Evolutionary conservation across 345 rosid species (phyloP).

Genomic region (rapeseed (Brassica napus)): Da-Ae NC_063436.1:28713001-28713500

Average conservation of each 20-base stretch:
- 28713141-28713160: constrained; percentile 51
- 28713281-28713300: constrained; percentile 44
- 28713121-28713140: constrained; percentile 78
- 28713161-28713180: constrained; percentile 43
- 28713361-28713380: constrained; percentile 76
- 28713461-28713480: constrained; percentile 53
- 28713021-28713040: constrained; percentile 70
- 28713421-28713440: constrained; percentile 54
- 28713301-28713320: constrained; percentile 62
- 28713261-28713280: constrained; percentile 8
- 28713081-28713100: constrained; percentile 74
- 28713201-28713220: constrained; percentile 65
- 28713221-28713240: constrained; percentile 53
- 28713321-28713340: constrained; percentile 67
- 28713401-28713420: constrained; percentile 68
- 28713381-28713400: constrained; percentile 58
- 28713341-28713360: constrained; percentile 79
- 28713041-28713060: constrained; percentile 66
- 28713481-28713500: constrained; percentile 59
- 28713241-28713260: constrained; percentile 42
- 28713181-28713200: constrained; percentile 62
- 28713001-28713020: constrained; percentile 57
- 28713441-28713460: constrained; percentile 47
- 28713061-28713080: constrained; percentile 61
- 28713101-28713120: constrained; percentile 51